Evolutionary conservation across 305 asterid genomes (phyloP), one percentile per base, ranked within the genome.

Genomic region (Salvia sclarea): DNA sequence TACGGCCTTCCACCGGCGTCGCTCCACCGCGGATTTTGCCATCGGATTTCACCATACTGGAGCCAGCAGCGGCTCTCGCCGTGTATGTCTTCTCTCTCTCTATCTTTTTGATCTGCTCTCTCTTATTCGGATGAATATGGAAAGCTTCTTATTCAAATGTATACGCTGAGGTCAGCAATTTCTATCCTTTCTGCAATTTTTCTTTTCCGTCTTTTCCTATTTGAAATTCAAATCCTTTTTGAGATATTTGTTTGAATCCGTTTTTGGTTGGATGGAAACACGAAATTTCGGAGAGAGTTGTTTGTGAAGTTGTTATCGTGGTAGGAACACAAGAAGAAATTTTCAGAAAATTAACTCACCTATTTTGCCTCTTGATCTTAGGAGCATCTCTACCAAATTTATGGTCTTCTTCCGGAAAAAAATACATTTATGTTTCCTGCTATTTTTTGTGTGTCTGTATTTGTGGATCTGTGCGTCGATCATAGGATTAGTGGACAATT

Each of bases 81-180:
- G n/a, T n/a, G n/a, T n/a, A n/a, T n/a, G n/a, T n/a, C n/a, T n/a
- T n/a, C n/a, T n/a, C n/a, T n/a, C n/a, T n/a, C n/a, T n/a, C n/a
- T n/a, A n/a, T n/a, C n/a, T n/a, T n/a, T n/a, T n/a, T n/a, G n/a
- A n/a, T n/a, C n/a, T n/a, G n/a, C n/a, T n/a, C n/a, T n/a, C n/a
- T n/a, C 91, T 13, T 79, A 80, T 81, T 57, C 85, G 72, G 97
- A 93, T 83, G 98, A 93, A 77, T 93, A 88, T 40, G 96, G 91
- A 45, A 93, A 93, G 76, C 98, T 93, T 71, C 82, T 93, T 37
- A 71, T 80, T 71, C 88, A 97, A 49, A 91, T 93, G 98, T 85
- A 84, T 53, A 88, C 92, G 14, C 98, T 97, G 5, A 93, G 97
- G 98, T 93, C 55, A 25, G 74, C 58, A n/a, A 35, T 53, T 52